phyloP scores from a whole-genome alignment of 1,284 basidiomycete genomes.

The Pholiota adiposa region DNA sequence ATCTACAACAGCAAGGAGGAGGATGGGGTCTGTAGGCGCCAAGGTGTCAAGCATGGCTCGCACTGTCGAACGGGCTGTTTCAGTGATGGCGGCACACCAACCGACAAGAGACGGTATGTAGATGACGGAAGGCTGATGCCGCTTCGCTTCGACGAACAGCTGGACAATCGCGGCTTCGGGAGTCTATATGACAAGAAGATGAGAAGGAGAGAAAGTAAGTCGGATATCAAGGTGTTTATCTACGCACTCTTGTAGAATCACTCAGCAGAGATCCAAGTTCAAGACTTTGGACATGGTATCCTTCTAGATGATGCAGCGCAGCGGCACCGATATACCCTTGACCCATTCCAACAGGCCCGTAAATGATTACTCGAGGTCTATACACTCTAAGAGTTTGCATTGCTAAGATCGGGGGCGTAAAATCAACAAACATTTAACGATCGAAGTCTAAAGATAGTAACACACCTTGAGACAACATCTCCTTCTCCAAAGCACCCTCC shows the following conservation, averaged over 20 bases:
- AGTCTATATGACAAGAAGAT: constrained; percentile 55
- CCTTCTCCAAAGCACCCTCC: constrained; percentile 78
- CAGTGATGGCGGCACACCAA: constrained; percentile 88
- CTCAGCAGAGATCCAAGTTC: constrained; percentile 90
- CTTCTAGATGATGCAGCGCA: constrained; percentile 92
- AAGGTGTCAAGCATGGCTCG: constrained; percentile 91
- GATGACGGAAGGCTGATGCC: constrained; percentile 94
- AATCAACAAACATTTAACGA: constrained; percentile 6
- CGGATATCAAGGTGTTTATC: neutral
- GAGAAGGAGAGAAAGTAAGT: constrained; percentile 5
- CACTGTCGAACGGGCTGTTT: constrained; percentile 85
- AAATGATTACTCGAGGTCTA: constrained; percentile 86
- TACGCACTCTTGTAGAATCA: constrained; percentile 83
- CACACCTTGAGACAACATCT: constrained; percentile 86
- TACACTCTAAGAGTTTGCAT: constrained; percentile 93
- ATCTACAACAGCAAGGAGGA: constrained; percentile 90
- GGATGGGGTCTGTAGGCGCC: constrained; percentile 88
- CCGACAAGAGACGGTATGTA: constrained; percentile 91
- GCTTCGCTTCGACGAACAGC: constrained; percentile 96
- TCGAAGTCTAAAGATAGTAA: constrained; percentile 20
- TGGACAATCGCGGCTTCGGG: constrained; percentile 94
- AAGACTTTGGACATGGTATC: constrained; percentile 93
- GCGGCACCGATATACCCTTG: constrained; percentile 91
- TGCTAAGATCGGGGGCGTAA: constrained; percentile 50
- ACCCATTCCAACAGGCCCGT: constrained; percentile 88